phyloP scores from a whole-genome alignment of 2,329 filamentous ascomycete genomes.

The Aureobasidium sp. region DNA sequence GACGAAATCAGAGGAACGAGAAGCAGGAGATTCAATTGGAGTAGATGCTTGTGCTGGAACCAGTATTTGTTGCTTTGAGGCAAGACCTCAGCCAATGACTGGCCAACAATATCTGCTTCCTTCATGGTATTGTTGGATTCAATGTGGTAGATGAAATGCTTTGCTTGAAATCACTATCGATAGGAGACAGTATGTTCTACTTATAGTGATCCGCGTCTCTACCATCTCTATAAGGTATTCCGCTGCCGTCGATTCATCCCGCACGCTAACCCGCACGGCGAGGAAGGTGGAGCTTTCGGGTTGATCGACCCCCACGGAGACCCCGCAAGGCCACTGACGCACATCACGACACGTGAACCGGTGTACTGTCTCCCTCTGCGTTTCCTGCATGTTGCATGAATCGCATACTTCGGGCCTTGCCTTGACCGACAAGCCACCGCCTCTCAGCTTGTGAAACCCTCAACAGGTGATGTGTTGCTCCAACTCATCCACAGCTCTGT shows the following conservation, averaged over 20 bases:
- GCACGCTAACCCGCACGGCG: neutral
- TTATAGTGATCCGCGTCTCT: neutral
- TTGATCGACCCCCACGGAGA: neutral
- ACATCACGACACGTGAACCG: neutral
- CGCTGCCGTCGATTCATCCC: neutral
- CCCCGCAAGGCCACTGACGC: neutral
- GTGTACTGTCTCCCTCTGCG: neutral
- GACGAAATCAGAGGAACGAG: slow-evolving; percentile 39
- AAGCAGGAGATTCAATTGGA: slow-evolving; percentile 39
- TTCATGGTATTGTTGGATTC: slow-evolving; percentile 19
- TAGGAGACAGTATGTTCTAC: neutral
- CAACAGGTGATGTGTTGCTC: neutral
- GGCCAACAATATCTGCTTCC: slow-evolving; percentile 26
- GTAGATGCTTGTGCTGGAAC: slow-evolving; percentile 38
- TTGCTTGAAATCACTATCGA: neutral
- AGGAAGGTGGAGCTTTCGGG: neutral
- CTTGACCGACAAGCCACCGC: neutral
- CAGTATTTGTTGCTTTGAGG: slow-evolving; percentile 37
- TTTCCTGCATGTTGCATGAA: neutral
- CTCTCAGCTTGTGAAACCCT: neutral
- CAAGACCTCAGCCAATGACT: slow-evolving; percentile 31
- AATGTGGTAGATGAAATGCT: neutral
- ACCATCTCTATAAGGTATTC: neutral
- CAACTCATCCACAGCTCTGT: neutral
- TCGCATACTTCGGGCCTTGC: neutral